Conservation (phyloP, 2,329 filamentous ascomycete species). For the Xylariaceae sp. region DNA sequence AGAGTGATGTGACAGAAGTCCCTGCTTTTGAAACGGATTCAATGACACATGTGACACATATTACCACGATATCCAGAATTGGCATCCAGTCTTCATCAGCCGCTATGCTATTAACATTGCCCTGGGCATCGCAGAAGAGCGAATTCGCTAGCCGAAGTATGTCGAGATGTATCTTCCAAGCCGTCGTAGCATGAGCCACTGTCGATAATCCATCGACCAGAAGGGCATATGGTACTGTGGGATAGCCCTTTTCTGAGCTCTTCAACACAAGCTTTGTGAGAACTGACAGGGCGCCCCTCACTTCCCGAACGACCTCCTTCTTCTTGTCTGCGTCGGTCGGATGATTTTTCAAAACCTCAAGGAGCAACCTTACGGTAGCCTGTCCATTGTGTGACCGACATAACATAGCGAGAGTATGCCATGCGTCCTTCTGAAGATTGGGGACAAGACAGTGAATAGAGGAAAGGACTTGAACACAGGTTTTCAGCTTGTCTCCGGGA, state of each 20-base stretch:
- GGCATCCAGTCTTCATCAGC: conserved; percentile 68
- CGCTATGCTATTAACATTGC: conserved; percentile 57
- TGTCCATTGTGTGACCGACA: conserved; percentile 75
- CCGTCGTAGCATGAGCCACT: conserved; percentile 48
- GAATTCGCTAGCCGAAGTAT: conserved; percentile 58
- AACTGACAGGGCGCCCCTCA: conserved; percentile 65
- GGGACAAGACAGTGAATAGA: conserved; percentile 70
- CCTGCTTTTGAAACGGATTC: conserved; percentile 24
- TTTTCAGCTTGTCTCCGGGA: conserved; percentile 62
- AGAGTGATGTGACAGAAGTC: conserved; percentile 26
- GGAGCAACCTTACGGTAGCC: conserved; percentile 65
- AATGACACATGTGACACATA: conserved; percentile 50
- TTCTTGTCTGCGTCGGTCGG: conserved; percentile 48
- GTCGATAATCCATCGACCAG: conserved; percentile 61
- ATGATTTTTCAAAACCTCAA: conserved; percentile 62
- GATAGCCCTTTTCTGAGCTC: conserved; percentile 61
- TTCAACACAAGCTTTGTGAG: conserved; percentile 66
- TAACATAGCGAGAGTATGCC: conserved; percentile 71
- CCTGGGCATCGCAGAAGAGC: conserved; percentile 56
- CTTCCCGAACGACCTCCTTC: conserved; percentile 57
- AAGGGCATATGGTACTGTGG: conserved; percentile 59
- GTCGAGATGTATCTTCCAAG: conserved; percentile 49
- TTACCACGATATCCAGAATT: conserved; percentile 61
- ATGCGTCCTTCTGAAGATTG: conserved; percentile 63
- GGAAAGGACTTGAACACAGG: conserved; percentile 71